Conservation (phyloP, 257 asterid genomes). For the Nicotiana attenuata region DNA sequence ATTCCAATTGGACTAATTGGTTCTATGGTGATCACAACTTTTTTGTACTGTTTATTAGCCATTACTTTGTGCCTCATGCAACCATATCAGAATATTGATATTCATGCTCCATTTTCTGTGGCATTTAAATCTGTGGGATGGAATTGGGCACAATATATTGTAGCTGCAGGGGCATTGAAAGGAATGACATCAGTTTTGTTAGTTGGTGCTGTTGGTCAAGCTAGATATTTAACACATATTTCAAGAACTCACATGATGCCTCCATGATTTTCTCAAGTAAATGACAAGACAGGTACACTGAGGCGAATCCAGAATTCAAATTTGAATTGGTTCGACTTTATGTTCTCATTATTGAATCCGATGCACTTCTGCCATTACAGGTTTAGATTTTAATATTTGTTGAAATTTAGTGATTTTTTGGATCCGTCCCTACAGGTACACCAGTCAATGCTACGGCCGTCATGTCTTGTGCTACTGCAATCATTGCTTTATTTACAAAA, state of each 20-base stretch:
- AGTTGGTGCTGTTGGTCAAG: constrained; percentile 3
- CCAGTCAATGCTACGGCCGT: constrained; percentile 2
- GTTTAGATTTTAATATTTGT: neutral
- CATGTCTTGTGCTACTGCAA: constrained; percentile 4
- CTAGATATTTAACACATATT: constrained; percentile 4
- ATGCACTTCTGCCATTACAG: neutral
- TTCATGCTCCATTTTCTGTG: neutral
- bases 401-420: neutral
- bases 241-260: constrained; percentile 6
- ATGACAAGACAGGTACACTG: neutral
- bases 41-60: constrained; percentile 10
- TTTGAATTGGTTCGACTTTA: neutral
- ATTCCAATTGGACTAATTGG: constrained; percentile 10
- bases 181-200: constrained; percentile 8
- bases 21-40: constrained; percentile 9
- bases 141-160: neutral
- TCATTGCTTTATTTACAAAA: constrained; percentile 6
- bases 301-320: neutral
- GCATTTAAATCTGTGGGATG: constrained; percentile 5
- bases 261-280: constrained; percentile 9
- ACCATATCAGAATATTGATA: neutral
- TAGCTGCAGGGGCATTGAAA: constrained; percentile 8
- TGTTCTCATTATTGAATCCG: neutral
- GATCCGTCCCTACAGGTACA: neutral
- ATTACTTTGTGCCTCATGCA: constrained; percentile 9